Percentiles rank a stretch among this genome's conserved stretches.
Conservation (phyloP, 805 yeast species). For the Candida maltosa region DNA sequence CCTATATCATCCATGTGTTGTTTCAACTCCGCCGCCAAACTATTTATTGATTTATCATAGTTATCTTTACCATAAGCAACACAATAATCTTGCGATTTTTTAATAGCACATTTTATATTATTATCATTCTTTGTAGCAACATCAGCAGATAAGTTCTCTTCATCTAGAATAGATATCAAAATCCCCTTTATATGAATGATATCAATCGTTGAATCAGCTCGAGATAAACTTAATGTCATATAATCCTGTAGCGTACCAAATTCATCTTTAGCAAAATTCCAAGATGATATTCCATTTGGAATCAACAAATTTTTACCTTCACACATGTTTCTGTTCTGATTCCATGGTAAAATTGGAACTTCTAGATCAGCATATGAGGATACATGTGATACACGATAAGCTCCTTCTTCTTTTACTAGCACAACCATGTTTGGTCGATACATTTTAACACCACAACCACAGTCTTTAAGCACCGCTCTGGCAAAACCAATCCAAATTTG, state of each 20-base stretch:
- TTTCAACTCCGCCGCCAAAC: too few relatives aligned
- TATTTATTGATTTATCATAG: too few relatives aligned
- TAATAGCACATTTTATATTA: constrained; percentile 28
- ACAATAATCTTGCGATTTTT: constrained; percentile 25
- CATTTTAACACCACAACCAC: constrained; percentile 43
- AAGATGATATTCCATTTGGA: constrained; percentile 31
- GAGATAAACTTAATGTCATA: constrained; percentile 31
- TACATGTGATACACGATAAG: constrained; percentile 26
- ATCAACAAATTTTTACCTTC: constrained; percentile 22
- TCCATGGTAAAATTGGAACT: constrained; percentile 31
- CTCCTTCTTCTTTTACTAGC: constrained; percentile 14
- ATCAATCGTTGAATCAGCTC: constrained; percentile 35
- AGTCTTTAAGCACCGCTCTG: constrained; percentile 37
- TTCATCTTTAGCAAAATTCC: constrained; percentile 16
- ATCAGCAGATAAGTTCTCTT: constrained; percentile 7
- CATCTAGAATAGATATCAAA: constrained; percentile 12
- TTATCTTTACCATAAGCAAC: constrained; percentile 22
- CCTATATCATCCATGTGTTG: too few relatives aligned
- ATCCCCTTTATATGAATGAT: constrained; percentile 31
- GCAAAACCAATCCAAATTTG: constrained; percentile 49
- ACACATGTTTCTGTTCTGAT: constrained; percentile 20
- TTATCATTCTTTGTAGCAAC: constrained; percentile 13
- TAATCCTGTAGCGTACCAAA: constrained; percentile 15
- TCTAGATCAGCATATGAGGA: constrained; percentile 30
- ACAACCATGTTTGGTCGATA: constrained; percentile 45